These are phyloP conservation scores for Fusarium sp. DNA, from an alignment of 2,329 filamentous ascomycete genomes.

Conservation along the genomic window DNA sequence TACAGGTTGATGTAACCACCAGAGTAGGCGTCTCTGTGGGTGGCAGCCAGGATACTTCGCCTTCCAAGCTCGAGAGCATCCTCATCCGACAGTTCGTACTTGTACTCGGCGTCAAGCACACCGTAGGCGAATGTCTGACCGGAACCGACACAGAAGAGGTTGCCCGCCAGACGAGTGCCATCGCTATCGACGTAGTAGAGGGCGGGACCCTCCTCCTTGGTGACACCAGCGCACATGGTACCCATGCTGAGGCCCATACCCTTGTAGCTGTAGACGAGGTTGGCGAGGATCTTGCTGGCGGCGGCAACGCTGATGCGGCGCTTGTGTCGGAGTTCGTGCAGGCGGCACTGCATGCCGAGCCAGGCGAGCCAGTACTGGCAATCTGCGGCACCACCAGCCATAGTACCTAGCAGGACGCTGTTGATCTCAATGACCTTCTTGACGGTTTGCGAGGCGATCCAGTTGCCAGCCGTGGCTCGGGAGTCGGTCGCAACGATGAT, in stretches of 20 bases:
- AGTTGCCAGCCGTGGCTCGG: slow-evolving; percentile 95
- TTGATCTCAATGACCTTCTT: slow-evolving; percentile 99
- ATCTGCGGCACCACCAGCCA: slow-evolving; percentile 98
- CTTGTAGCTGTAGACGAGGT: slow-evolving; percentile 98
- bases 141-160: slow-evolving; percentile 97
- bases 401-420: slow-evolving; percentile 91
- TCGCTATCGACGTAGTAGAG: slow-evolving; percentile 98
- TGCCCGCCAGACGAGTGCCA: slow-evolving; percentile 90
- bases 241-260: slow-evolving; percentile 99
- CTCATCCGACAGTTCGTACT: slow-evolving; percentile 86
- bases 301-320: slow-evolving; percentile 97
- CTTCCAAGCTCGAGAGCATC: slow-evolving; percentile 92
- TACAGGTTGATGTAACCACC: slow-evolving; percentile 99
- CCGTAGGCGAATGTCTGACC: slow-evolving; percentile 99
- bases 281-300: slow-evolving; percentile 97
- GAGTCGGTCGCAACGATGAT: slow-evolving; percentile 99
- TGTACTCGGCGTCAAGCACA: slow-evolving; percentile 95
- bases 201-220: slow-evolving; percentile 93
- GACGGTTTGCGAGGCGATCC: slow-evolving; percentile 99
- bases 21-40: slow-evolving; percentile 97
- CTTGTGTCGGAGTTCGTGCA: slow-evolving; percentile 99
- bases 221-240: slow-evolving; percentile 98
- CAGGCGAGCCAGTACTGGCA: slow-evolving; percentile 99
- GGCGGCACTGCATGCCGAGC: slow-evolving; percentile 98
- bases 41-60: slow-evolving; percentile 94